Percentiles rank a stretch among this genome's conserved stretches.
Evolutionary conservation across 2,329 filamentous ascomycete species (phyloP).

Genomic region (Phaeoacremonium minimum): DNA sequence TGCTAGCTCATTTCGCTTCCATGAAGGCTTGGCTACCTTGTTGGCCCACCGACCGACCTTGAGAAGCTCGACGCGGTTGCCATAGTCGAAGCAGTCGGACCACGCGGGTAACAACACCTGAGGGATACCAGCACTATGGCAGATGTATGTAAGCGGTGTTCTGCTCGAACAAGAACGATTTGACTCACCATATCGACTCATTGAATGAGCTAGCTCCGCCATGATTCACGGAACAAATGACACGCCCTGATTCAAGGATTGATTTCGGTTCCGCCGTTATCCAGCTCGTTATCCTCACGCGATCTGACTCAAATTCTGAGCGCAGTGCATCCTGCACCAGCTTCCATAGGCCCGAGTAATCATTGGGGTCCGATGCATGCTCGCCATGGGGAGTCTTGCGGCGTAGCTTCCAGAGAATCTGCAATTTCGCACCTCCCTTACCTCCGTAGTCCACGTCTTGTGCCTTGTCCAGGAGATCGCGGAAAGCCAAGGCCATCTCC

Average conservation of each 20-base stretch:
- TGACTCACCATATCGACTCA: constrained; percentile 28
- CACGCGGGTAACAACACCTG: constrained; percentile 32
- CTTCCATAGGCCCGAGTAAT: background rate
- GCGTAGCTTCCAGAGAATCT: constrained; percentile 32
- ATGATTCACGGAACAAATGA: constrained; percentile 38
- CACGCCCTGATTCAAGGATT: constrained; percentile 27
- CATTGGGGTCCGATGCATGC: background rate
- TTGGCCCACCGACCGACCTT: constrained; percentile 16
- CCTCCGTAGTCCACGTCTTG: no score
- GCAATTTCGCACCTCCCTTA: constrained; percentile 15
- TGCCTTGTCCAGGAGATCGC: constrained; percentile 21
- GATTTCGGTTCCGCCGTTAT: constrained; percentile 29
- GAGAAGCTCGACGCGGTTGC: constrained; percentile 26
- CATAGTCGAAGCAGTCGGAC: constrained; percentile 31
- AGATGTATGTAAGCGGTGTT: background rate
- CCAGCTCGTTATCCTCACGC: constrained; percentile 34
- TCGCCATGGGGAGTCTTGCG: background rate
- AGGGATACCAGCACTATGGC: constrained; percentile 26
- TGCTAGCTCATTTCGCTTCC: constrained; percentile 10
- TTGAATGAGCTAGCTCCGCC: constrained; percentile 40
- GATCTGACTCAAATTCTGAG: constrained; percentile 18
- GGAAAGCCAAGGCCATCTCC: constrained; percentile 26
- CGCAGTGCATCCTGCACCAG: constrained; percentile 13
- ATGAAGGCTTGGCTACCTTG: constrained; percentile 11
- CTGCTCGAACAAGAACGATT: background rate